Base-by-base conservation (phyloP, 495 filamentous ascomycete genomes). In the Podospora comata region DNA sequence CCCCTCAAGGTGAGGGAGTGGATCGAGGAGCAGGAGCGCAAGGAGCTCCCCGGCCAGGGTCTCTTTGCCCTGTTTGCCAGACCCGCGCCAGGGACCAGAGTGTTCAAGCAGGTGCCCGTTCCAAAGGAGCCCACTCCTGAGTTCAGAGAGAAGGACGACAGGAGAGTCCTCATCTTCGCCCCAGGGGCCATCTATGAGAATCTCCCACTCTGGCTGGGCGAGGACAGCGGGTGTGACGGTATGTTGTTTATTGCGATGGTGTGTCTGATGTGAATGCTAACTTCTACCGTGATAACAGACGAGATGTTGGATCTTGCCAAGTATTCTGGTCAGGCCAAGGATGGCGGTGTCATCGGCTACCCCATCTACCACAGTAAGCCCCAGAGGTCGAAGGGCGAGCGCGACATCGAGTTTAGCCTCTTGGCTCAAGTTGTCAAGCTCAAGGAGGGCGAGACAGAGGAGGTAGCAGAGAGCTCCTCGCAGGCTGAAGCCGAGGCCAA, bases 21-120 rank as follows among this genome's bases (percentile, higher is more conserved):
- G 78, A 79, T 79, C 61, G 78, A 79, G 72, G 72, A 75, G 63
- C 72, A 75, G 66, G 77, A 77, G 60, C 69, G 74, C 7, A 69
- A 54, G 13, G 55, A 67, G n/a, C 70, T 69, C 2, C 23, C 63
- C 0, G 73, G 69, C 0, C 70, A 69, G 62, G 76, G 78, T 0
- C 55, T 79, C 34, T 79, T 72, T 65, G 78, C 74, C 11, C 70
- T 79, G 2, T 79, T 73, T 48, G 48, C 61, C 5, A 66, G 64
- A 48, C 67, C 74, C 2, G 13, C 26, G 6, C 63, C 26, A 16
- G 74, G 66, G 0, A 54, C 64, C 11, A 27, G 60, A 18, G 73
- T 68, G 7, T 2, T 53, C 4, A 44, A 67, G 6, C 70, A 72
- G 4, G 66, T 74, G 11, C 20, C 48, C 32, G 63, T 74, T n/a